These are phyloP conservation scores for Eutrema yunnanense DNA, from an alignment of 345 rosid species.

Conservation along the genomic window DNA sequence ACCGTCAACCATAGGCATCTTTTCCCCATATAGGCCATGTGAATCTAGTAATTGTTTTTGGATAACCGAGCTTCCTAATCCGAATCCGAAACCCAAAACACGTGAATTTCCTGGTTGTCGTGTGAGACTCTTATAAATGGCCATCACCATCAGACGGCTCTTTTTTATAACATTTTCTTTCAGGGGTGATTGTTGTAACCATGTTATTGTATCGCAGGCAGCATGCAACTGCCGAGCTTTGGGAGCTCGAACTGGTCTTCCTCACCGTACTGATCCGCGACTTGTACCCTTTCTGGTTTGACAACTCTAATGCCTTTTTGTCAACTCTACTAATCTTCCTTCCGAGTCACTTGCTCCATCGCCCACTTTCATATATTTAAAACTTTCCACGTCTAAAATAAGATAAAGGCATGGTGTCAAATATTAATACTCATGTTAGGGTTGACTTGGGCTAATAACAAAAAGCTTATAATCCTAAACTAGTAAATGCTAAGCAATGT, in stretches of 20 bases:
- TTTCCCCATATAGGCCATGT: neutral
- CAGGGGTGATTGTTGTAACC: neutral
- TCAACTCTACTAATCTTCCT: neutral
- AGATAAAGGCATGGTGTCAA: slow-evolving; percentile 4
- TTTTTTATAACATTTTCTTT: neutral
- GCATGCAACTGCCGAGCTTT: slow-evolving; percentile 65
- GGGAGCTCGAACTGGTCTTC: slow-evolving; percentile 85
- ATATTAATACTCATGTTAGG: neutral
- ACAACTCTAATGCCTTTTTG: neutral
- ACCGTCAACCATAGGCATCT: neutral
- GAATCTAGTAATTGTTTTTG: neutral
- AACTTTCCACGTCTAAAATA: neutral
- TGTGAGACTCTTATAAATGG: neutral
- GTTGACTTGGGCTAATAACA: neutral
- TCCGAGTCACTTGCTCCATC: neutral
- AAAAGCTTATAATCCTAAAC: neutral
- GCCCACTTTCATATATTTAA: slow-evolving; percentile 15
- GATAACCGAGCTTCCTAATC: neutral
- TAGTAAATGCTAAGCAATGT: neutral
- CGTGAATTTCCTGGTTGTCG: neutral
- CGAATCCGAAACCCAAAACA: neutral
- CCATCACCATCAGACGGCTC: neutral
- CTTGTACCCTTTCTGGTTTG: slow-evolving; percentile 41
- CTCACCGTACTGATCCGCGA: slow-evolving; percentile 45
- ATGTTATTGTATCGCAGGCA: slow-evolving; percentile 47